Conservation (phyloP, 1,139 yeast species). For the Kurtzmaniella quercitrusa region DNA sequence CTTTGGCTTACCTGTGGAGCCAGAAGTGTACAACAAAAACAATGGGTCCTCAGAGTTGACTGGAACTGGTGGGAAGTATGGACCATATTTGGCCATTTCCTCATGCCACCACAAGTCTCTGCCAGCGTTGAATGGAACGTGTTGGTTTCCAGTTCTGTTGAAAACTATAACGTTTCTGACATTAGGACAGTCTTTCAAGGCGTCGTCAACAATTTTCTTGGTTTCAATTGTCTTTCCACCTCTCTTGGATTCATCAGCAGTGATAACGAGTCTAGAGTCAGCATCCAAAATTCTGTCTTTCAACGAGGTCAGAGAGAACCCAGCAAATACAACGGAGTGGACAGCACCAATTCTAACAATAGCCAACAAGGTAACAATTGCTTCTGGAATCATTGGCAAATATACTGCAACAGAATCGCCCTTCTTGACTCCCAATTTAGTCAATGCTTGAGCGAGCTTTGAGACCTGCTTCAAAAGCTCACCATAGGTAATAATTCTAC, state of each 20-base stretch:
- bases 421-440: conserved; percentile 64
- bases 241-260: conserved; percentile 77
- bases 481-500: conserved; percentile 62
- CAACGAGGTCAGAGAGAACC: conserved; percentile 71
- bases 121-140: conserved; percentile 55
- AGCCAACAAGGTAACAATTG: conserved; percentile 67
- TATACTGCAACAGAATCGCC: conserved; percentile 86
- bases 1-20: conserved; percentile 69
- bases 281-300: conserved; percentile 77
- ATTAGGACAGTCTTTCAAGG: conserved; percentile 63
- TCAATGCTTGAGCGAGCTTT: conserved; percentile 66
- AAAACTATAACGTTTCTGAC: conserved; percentile 68
- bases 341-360: conserved; percentile 76
- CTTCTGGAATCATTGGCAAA: conserved; percentile 85
- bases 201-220: conserved; percentile 79
- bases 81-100: conserved; percentile 63
- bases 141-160: conserved; percentile 67
- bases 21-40: conserved; percentile 63
- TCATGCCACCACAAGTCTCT: conserved; percentile 85
- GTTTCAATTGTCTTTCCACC: conserved; percentile 84
- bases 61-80: conserved; percentile 58
- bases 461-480: conserved; percentile 68
- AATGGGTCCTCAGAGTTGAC: conserved; percentile 60
- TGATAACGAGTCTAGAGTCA: conserved; percentile 66
- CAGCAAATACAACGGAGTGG: conserved; percentile 83